Evolutionary conservation across 75 land plant species (phyloP).

Genomic region (Chamaecyparis obtusa): DNA sequence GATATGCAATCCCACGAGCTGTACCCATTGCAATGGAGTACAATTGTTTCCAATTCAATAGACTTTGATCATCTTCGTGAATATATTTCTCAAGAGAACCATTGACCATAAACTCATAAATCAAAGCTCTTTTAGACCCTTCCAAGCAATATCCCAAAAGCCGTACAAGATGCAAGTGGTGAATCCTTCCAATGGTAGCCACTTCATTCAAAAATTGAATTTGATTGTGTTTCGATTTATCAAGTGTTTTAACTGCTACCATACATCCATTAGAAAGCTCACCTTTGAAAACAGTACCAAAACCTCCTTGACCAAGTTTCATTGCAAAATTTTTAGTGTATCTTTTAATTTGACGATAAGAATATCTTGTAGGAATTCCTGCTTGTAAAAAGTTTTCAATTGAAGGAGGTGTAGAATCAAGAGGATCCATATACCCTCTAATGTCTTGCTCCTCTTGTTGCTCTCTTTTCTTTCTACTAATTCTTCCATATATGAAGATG

Average conservation of each 20-base stretch:
- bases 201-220: slow-evolving; percentile 30
- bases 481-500: background rate
- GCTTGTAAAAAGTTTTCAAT: background rate
- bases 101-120: slow-evolving; percentile 41
- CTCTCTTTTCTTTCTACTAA: background rate
- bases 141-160: slow-evolving; percentile 36
- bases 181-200: slow-evolving; percentile 28
- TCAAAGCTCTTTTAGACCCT: slow-evolving; percentile 18
- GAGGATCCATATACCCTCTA: background rate
- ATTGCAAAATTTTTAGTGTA: background rate
- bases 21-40: background rate
- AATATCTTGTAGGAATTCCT: background rate
- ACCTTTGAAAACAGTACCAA: slow-evolving; percentile 30
- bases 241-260: slow-evolving; percentile 29
- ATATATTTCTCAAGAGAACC: slow-evolving; percentile 36
- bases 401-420: background rate
- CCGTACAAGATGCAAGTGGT: slow-evolving; percentile 34
- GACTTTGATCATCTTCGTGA: background rate
- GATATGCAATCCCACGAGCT: background rate
- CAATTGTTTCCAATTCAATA: background rate
- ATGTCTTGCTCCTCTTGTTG: background rate
- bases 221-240: slow-evolving; percentile 13
- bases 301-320: slow-evolving; percentile 27
- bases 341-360: background rate
- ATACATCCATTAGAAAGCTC: slow-evolving; percentile 11